phyloP scores from a whole-genome alignment of 1,284 basidiomycete genomes.

The Cronartium ribicola region DNA sequence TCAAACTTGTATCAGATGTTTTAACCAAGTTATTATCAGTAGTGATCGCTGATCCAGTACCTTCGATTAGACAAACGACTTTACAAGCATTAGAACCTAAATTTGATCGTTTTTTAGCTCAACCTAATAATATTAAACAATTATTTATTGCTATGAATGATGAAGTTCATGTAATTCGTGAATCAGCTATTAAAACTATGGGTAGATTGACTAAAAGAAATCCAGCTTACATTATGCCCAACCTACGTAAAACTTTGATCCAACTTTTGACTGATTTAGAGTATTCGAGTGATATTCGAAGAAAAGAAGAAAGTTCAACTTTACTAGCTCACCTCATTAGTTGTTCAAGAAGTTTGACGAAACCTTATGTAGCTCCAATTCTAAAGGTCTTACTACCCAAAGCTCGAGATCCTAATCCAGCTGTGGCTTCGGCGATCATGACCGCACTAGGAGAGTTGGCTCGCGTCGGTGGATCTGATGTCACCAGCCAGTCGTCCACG shows the following conservation, averaged over 20 bases:
- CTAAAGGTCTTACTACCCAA: slow-evolving; percentile 83
- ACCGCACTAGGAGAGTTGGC: slow-evolving; percentile 93
- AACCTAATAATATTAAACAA: slow-evolving; percentile 94
- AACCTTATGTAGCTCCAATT: slow-evolving; percentile 95
- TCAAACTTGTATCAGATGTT: slow-evolving; percentile 96
- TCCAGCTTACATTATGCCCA: slow-evolving; percentile 98
- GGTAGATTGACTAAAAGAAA: slow-evolving; percentile 92
- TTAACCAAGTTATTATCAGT: slow-evolving; percentile 94
- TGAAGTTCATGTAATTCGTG: slow-evolving; percentile 88
- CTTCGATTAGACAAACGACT: slow-evolving; percentile 79
- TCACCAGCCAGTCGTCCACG: slow-evolving; percentile 72
- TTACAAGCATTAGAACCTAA: slow-evolving; percentile 82
- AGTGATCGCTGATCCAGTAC: slow-evolving; percentile 95
- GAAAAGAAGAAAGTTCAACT: slow-evolving; percentile 80
- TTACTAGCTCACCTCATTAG: slow-evolving; percentile 79
- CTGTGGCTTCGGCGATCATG: slow-evolving; percentile 86
- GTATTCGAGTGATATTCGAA: slow-evolving; percentile 82
- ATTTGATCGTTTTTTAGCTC: slow-evolving; percentile 97
- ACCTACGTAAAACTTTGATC: slow-evolving; percentile 88
- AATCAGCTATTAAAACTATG: slow-evolving; percentile 84
- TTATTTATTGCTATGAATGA: slow-evolving; percentile 97
- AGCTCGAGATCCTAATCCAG: slow-evolving; percentile 75
- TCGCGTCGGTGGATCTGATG: slow-evolving; percentile 88
- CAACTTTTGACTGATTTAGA: slow-evolving; percentile 95
- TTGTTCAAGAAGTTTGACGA: slow-evolving; percentile 88